Percentiles rank a stretch among this genome's conserved stretches.
phyloP scores from a whole-genome alignment of 116 monocot genomes.

The Trichopus zeylanicus region DNA sequence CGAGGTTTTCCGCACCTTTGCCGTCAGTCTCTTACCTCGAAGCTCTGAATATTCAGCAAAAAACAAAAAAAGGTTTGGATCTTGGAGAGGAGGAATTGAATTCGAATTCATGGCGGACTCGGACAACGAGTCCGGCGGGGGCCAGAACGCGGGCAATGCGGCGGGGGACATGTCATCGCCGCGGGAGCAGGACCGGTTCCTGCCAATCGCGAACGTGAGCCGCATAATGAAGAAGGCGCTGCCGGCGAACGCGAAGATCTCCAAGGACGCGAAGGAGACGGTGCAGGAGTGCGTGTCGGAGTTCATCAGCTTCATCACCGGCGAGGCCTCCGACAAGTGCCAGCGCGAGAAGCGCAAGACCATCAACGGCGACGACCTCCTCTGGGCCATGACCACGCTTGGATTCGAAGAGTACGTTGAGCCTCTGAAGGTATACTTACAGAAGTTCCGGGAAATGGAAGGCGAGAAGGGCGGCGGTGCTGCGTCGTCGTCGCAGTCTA shows the following conservation, averaged over 20 bases:
- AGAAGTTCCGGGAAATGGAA: constrained; percentile 38
- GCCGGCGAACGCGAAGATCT: constrained; percentile 55
- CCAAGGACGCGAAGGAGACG: constrained; percentile 51
- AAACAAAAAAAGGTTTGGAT: too few species aligned
- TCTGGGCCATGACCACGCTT: constrained; percentile 48
- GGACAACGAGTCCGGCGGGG: constrained; percentile 39
- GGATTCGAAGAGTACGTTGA: constrained; percentile 46
- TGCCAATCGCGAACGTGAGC: constrained; percentile 67
- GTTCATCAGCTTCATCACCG: constrained; percentile 61
- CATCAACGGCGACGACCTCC: constrained; percentile 50
- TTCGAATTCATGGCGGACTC: constrained; percentile 28
- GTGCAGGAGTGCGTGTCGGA: constrained; percentile 67
- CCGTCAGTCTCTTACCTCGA: too few species aligned
- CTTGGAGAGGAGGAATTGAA: too few species aligned
- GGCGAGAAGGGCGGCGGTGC: constrained; percentile 32
- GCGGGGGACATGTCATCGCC: constrained; percentile 25
- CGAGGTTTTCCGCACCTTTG: too few species aligned
- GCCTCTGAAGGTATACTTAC: constrained; percentile 25
- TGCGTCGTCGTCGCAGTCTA: neutral
- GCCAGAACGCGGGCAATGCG: constrained; percentile 16
- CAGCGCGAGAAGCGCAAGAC: constrained; percentile 58
- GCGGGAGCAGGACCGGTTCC: constrained; percentile 51
- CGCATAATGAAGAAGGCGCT: constrained; percentile 59
- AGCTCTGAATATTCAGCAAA: too few species aligned
- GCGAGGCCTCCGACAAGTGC: constrained; percentile 69